Evolutionary conservation across 495 filamentous ascomycete genomes (phyloP).

Genomic region (Rostrohypoxylon terebratum): DNA sequence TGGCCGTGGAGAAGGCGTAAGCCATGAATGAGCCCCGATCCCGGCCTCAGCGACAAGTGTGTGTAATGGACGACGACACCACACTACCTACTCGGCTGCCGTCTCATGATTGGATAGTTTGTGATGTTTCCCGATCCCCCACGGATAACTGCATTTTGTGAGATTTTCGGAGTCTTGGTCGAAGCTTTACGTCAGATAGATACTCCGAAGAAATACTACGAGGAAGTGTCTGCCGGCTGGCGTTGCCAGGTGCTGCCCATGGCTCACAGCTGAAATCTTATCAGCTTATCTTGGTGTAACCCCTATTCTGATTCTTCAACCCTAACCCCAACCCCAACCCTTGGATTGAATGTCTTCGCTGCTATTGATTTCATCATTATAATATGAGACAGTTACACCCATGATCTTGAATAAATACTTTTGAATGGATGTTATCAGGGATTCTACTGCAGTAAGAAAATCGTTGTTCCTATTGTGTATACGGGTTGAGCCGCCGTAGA

Average conservation of each 20-base stretch:
- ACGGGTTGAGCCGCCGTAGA: conserved; percentile 43
- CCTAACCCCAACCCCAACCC: background rate
- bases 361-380: too few species aligned
- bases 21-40: conserved; percentile 14
- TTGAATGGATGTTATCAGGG: background rate
- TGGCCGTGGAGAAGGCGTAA: background rate
- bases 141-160: background rate
- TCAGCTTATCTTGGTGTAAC: conserved; percentile 2
- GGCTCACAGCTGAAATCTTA: background rate
- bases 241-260: too few species aligned
- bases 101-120: background rate
- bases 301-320: conserved; percentile 3
- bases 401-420: background rate
- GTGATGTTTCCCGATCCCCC: conserved; percentile 6
- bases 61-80: background rate
- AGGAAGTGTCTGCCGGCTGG: background rate
- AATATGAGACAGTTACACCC: too few species aligned
- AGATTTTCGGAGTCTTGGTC: background rate
- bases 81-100: background rate
- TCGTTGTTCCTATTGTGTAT: conserved; percentile 2
- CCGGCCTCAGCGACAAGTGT: background rate
- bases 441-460: background rate
- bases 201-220: conserved; percentile 6
- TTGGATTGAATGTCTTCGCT: too few species aligned
- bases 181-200: conserved; percentile 6